Base-by-base conservation (phyloP, 495 filamentous ascomycete genomes). In the Hyaloscypha hepaticicola region DNA sequence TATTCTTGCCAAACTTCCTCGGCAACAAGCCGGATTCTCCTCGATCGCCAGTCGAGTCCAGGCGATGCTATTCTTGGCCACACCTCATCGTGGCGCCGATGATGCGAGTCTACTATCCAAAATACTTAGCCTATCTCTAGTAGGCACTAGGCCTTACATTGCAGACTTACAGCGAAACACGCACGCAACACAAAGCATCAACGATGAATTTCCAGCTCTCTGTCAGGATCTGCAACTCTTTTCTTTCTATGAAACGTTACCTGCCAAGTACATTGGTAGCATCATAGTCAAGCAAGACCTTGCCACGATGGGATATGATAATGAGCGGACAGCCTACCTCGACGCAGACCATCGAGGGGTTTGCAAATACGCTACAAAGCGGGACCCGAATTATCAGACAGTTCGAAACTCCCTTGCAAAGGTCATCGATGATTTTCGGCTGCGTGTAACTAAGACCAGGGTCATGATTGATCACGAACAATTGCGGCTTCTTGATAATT, bases 71-170 rank as follows among this genome's bases (percentile, higher is more conserved):
- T 86, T 85, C 69, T 67, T 85, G 1, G 80, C 73, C 0, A 85
- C 82, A 8, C 83, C 83, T 6, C 82, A 85, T 64, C 66, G 78
- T 29, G 83, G 83, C 7, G 77, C 81, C 1, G 74, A 83, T 57
- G 66, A 73, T 48, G 83, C 81, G 1, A 56, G 73, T 26, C 55
- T 76, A 0, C 70, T 84, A 5, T 83, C 28, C 66, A 82, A 31
- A 48, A 22, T 12, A 21, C 34, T 7, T 33, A 60, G 33, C 50
- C 69, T 55, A 0, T 72, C 59, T 33, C 25, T 72, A 1, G 33
- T 33, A 12, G 38, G 38, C 3, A 78, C 25, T 67, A 6, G 74
- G 53, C 66, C 72, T 11, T 85, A 75, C 31, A 72, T 84, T 31
- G 65, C 73, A 0, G 82, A 85, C 0, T 72, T 85, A 9, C 61